Base-by-base conservation (phyloP, 805 yeast species). In the Candida tammaniensis region DNA sequence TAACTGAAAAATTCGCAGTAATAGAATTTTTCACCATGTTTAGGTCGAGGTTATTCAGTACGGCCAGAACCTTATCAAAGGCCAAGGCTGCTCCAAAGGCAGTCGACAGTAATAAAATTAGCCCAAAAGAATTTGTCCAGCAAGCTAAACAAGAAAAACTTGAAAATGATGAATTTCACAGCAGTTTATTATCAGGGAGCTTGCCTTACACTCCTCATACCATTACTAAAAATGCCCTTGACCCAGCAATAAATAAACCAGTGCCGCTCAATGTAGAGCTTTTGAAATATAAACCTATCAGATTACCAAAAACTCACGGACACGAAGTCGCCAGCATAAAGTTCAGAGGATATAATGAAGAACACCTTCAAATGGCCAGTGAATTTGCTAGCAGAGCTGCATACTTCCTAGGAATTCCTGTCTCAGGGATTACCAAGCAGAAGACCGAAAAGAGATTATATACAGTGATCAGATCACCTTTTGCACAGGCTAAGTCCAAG, bases 401-500 rank as follows among this genome's bases (percentile, higher is more conserved):
- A 0, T 93, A 76, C 57, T 93, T 85, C 60, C 65, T 93, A 48
- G 91, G 94, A 7, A 80, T 93, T 46, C 96, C 98, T 12, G 78
- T 84, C 21, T 74, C 80, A 10, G 89, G 88, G 2, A 82, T 91
- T 13, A 70, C 85, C 80, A 31, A 58, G 76, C 44, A 82, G 78
- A 43, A 65, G 42, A 79, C 83, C 3, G 82, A 78, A 54, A 76
- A 80, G 49, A 85, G 91, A 59, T 76, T 88, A 48, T 91, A 96
- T 86, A 93, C 98, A 0, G 96, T 93, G 27, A 88, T 83, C 51
- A 77, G 82, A 57, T 80, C 96, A 3, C 97, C 97, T 1, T 93
- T 93, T 57, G 96, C 85, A 14, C 93, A 86, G 54, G 95, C 97
- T 33, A 89, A 88, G 58, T 74, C 93, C 7, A 93, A 93, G 64